A percentile compares a stretch with the other conserved stretches of the same genome.
Evolutionary conservation across 345 rosid genomes (phyloP).

Genomic region (Lumnitzera racemosa): DNA sequence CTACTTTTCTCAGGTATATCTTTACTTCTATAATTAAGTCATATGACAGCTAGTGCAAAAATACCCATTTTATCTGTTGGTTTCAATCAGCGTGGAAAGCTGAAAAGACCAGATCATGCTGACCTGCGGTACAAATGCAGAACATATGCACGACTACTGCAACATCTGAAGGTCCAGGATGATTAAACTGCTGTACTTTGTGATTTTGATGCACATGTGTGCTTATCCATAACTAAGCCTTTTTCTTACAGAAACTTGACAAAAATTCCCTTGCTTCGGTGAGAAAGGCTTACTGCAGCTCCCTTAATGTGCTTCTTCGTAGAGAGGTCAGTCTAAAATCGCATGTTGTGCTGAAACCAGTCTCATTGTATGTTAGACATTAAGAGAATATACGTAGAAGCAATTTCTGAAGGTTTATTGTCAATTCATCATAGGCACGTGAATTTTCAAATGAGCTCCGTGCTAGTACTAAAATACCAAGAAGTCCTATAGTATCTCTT

Average conservation of each 20-base stretch:
- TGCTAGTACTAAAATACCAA: constrained; percentile 95
- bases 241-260: constrained; percentile 65
- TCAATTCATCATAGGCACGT: constrained; percentile 57
- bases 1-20: constrained; percentile 89
- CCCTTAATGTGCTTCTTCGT: constrained; percentile 94
- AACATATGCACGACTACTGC: constrained; percentile 97
- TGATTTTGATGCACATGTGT: too few species aligned
- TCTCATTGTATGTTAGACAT: too few species aligned
- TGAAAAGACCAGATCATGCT: constrained; percentile 99
- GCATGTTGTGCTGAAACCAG: too few species aligned
- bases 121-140: constrained; percentile 97
- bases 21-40: too few species aligned
- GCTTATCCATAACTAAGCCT: too few species aligned
- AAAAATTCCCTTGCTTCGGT: constrained; percentile 75
- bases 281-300: constrained; percentile 97
- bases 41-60: constrained; percentile 9
- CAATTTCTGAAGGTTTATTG: too few species aligned
- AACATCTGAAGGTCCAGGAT: constrained; percentile 71
- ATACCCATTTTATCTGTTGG: constrained; percentile 8
- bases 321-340: constrained; percentile 66
- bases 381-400: too few species aligned
- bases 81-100: constrained; percentile 77
- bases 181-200: too few species aligned
- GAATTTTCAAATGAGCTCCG: constrained; percentile 99
- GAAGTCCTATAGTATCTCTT: constrained; percentile 90